These are phyloP conservation scores for Dioscorea cayenensis DNA, from an alignment of 116 monocot species.

Conservation along the genomic window DNA sequence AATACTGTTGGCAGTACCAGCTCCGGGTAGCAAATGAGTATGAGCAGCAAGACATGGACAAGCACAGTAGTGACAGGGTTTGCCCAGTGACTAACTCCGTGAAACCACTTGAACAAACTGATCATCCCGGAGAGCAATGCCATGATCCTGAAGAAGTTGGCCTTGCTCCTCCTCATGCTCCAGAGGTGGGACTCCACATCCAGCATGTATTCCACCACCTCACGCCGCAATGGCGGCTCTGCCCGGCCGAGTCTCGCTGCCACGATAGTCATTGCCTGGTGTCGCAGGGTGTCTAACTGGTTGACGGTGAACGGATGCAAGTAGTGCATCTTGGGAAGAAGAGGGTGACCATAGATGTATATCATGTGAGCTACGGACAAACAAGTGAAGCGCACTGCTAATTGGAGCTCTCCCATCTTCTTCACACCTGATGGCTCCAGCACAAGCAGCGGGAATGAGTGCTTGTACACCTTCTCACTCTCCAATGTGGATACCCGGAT, in stretches of 20 bases:
- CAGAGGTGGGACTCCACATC: slow-evolving; percentile 13
- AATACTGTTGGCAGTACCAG: slow-evolving; percentile 8
- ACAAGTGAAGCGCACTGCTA: slow-evolving; percentile 3
- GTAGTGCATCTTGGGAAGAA: slow-evolving; percentile 14
- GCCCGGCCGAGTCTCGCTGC: slow-evolving; percentile 5
- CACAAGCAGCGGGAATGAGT: slow-evolving; percentile 5
- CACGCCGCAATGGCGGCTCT: slow-evolving; percentile 6
- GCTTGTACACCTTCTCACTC: slow-evolving; percentile 7
- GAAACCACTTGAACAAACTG: slow-evolving; percentile 3
- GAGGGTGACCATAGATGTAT: slow-evolving; percentile 3
- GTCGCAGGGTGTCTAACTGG: slow-evolving; percentile 8
- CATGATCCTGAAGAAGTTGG: slow-evolving; percentile 12
- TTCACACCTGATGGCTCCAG: slow-evolving; percentile 8
- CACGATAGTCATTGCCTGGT: slow-evolving; percentile 11
- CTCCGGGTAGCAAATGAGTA: slow-evolving; percentile 11
- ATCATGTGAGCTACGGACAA: not conserved
- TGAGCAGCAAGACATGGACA: slow-evolving; percentile 4
- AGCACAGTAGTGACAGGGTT: slow-evolving; percentile 9
- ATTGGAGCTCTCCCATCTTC: slow-evolving; percentile 9
- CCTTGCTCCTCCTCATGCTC: slow-evolving; percentile 15
- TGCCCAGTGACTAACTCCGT: slow-evolving; percentile 2
- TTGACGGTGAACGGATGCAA: slow-evolving; percentile 7
- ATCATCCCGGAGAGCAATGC: slow-evolving; percentile 3
- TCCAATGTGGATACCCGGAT: slow-evolving; percentile 9
- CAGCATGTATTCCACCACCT: slow-evolving; percentile 10